Evolutionary conservation across 1,284 basidiomycete species (phyloP).

Genomic region (Ceratobasidium theobromae): DNA sequence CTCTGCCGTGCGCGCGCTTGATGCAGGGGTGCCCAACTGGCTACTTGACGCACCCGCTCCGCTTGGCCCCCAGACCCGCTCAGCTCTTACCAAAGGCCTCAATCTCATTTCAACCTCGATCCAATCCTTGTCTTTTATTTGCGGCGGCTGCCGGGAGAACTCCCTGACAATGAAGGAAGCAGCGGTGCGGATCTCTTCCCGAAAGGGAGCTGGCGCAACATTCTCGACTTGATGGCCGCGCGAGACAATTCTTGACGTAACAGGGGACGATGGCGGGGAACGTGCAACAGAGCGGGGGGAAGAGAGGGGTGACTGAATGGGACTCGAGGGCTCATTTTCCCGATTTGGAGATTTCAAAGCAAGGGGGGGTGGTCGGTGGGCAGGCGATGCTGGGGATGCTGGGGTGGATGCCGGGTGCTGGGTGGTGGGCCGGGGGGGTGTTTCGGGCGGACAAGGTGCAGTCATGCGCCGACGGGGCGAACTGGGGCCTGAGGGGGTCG

Average conservation of each 20-base stretch:
- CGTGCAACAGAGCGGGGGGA: constrained; percentile 51
- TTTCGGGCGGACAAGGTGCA: constrained; percentile 56
- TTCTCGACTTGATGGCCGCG: constrained; percentile 41
- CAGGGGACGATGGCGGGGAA: constrained; percentile 42
- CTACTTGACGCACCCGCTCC: constrained; percentile 41
- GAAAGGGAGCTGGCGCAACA: constrained; percentile 36
- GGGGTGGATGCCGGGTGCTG: constrained; percentile 13
- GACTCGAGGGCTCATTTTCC: background rate
- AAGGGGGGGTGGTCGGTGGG: constrained; percentile 50
- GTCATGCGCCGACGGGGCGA: no score
- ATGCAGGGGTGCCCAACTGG: constrained; percentile 43
- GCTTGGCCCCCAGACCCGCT: constrained; percentile 69
- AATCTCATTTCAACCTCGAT: constrained; percentile 72
- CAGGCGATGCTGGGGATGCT: constrained; percentile 43
- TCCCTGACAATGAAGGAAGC: constrained; percentile 63
- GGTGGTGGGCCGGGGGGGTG: constrained; percentile 46
- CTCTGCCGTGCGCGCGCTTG: constrained; percentile 61
- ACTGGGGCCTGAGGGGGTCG: no score
- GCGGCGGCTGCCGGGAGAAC: constrained; percentile 57
- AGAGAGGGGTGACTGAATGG: constrained; percentile 36
- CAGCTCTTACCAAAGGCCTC: constrained; percentile 60
- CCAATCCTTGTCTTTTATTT: constrained; percentile 48
- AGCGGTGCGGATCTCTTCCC: constrained; percentile 64
- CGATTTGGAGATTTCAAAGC: constrained; percentile 43
- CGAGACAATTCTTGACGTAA: constrained; percentile 7